Evolutionary conservation across 108 stramenopile species (phyloP).

Genomic region (Cyclotella distinguenda): DNA sequence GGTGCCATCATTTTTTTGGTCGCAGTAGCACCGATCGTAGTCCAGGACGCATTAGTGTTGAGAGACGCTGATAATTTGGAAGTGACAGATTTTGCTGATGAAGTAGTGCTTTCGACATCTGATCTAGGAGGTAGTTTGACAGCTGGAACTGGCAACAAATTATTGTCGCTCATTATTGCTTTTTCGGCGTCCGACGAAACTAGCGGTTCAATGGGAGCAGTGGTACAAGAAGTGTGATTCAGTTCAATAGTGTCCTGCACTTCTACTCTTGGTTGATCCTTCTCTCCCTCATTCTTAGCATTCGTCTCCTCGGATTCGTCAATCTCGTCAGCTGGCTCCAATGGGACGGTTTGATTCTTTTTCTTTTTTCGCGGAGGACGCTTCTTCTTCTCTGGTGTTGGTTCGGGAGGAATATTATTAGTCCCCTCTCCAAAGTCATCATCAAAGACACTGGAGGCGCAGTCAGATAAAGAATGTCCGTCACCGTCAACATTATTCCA

Average conservation of each 20-base stretch:
- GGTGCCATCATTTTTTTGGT: no score
- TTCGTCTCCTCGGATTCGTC: slow-evolving; percentile 15
- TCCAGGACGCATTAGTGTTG: slow-evolving; percentile 8
- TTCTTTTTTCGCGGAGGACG: slow-evolving; percentile 76
- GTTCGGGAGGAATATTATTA: slow-evolving; percentile 15
- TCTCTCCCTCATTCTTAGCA: not conserved
- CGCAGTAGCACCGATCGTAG: no score
- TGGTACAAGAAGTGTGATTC: no score
- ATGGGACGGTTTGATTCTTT: slow-evolving; percentile 55
- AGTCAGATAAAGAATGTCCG: slow-evolving; percentile 76
- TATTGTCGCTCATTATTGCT: no score
- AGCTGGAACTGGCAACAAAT: no score
- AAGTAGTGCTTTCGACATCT: not conserved
- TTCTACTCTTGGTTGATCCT: not conserved
- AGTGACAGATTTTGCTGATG: not conserved
- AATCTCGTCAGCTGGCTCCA: slow-evolving; percentile 43
- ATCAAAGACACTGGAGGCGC: slow-evolving; percentile 62
- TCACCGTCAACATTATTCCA: slow-evolving; percentile 81
- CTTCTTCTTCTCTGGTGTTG: slow-evolving; percentile 64
- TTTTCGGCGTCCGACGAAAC: no score
- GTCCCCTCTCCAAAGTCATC: slow-evolving; percentile 42
- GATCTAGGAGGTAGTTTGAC: slow-evolving; percentile 4
- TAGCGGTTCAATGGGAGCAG: no score
- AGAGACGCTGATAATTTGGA: not conserved
- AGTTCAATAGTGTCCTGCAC: no score